These are phyloP conservation scores for Zygoascus flipseniorum DNA, from an alignment of 805 yeast species.

Conservation along the genomic window DNA sequence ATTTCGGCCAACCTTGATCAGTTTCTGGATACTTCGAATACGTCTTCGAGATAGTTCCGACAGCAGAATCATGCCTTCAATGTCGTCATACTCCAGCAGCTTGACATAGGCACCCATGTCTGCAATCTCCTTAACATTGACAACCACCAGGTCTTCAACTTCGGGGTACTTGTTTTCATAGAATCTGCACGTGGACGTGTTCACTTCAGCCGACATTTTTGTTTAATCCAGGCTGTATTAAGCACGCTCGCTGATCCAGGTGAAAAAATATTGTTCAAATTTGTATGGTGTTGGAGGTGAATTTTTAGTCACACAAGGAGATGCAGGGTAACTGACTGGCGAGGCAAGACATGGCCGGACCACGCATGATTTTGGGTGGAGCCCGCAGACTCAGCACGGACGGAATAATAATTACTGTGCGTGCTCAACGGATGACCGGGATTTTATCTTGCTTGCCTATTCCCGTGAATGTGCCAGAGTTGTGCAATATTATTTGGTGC, in stretches of 20 bases:
- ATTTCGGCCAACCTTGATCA: constrained; percentile 95
- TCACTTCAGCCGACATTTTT: constrained; percentile 20
- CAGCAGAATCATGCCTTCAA: constrained; percentile 96
- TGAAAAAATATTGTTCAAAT: not conserved
- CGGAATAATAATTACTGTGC: no score
- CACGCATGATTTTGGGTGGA: no score
- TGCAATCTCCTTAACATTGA: constrained; percentile 81
- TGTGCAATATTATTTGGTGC: no score
- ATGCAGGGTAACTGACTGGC: no score
- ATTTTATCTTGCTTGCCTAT: no score
- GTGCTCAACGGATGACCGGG: no score
- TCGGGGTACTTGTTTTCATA: constrained; percentile 98
- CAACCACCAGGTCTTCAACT: constrained; percentile 98
- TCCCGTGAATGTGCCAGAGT: no score
- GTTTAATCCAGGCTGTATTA: not conserved
- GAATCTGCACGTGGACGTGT: constrained; percentile 78
- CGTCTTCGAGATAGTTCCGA: constrained; percentile 98
- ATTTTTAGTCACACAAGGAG: not conserved
- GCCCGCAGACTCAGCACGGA: no score
- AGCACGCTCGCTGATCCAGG: not conserved
- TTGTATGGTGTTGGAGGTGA: not conserved
- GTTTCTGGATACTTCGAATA: constrained; percentile 93
- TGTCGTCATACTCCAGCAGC: constrained; percentile 91
- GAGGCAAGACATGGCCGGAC: no score
- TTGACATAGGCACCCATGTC: constrained; percentile 99